Base-by-base conservation (phyloP, 2,329 filamentous ascomycete genomes). In the Diaporthe sp. region DNA sequence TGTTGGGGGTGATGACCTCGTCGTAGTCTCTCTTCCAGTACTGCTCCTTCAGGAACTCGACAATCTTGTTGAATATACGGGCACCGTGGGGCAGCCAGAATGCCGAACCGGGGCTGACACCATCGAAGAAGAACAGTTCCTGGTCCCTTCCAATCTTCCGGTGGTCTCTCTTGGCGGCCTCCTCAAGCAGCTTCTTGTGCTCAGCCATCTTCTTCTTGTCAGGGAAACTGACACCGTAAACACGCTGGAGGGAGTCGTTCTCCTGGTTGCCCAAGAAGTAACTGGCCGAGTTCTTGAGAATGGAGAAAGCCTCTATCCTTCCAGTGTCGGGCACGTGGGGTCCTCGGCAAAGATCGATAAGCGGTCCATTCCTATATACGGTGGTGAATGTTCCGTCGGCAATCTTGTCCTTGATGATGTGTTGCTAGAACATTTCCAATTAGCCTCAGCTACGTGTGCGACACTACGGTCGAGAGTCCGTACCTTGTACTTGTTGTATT, bases 81-180 rank as follows among this genome's bases (percentile, higher is more conserved):
- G 95, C 94, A 78, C 97, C 97, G 81, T 98, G 95, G 1, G 96
- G 96, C 65, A 98, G 87, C 87, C 97, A 95, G 89, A 99, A 98
- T 75, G 94, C 92, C 25, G 95, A 97, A 47, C 97, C 97, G 1
- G 97, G 97, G n/a, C 96, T 98, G 80, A 93, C 89, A 78, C 97
- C 94, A 82, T 97, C 93, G 87, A 98, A 99, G 89, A 98, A 97
- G 89, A 98, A 99, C 12, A 99, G 92, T 83, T 98, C 96, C 85
- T 99, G 97, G 78, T 98, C 96, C 82, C 93, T 94, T 78, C 96
- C 97, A 79, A 99, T 96, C 86, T 94, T 95, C 79, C 96, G 90
- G 83, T 99, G 97, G 82, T 98, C 97, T 78, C 97, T 93, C 89
- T 98, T 98, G 77, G 97, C 96, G n/a, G 97, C 97, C 86, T 99